Conservation (phyloP, 768 basidiomycete genomes). For the Psilocybe azurescens region DNA sequence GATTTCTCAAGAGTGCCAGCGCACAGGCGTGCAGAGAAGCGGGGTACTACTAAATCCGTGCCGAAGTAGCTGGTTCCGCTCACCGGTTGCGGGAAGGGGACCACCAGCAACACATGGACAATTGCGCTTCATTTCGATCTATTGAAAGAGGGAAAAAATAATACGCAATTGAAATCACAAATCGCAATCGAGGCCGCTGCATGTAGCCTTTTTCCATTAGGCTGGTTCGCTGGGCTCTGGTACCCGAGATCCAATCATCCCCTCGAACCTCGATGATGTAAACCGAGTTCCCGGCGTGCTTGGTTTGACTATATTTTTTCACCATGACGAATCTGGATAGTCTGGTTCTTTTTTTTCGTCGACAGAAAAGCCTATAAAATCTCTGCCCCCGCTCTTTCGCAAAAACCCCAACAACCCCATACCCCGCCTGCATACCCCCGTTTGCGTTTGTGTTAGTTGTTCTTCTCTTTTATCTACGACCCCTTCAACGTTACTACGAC, state of each 20-base stretch:
- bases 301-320: not conserved
- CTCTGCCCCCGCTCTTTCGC: not conserved
- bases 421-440: constrained; percentile 3
- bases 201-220: not conserved
- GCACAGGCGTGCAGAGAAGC: not conserved
- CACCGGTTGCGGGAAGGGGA: not conserved
- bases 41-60: not conserved
- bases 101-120: not conserved
- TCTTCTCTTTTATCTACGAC: not conserved
- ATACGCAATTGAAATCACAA: not conserved
- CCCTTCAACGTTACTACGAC: not conserved
- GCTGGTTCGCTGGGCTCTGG: not conserved
- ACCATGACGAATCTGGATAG: not conserved
- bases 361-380: not conserved
- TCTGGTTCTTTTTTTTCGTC: not conserved
- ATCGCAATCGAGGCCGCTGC: not conserved
- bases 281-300: not conserved
- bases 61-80: not conserved
- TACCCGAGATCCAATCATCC: not conserved
- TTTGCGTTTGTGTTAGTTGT: not conserved
- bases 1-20: not conserved
- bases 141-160: not conserved
- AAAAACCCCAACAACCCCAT: constrained; percentile 7
- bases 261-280: not conserved
- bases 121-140: not conserved